phyloP scores from a whole-genome alignment of 2,329 filamentous ascomycete genomes.

The Phoma sp. region DNA sequence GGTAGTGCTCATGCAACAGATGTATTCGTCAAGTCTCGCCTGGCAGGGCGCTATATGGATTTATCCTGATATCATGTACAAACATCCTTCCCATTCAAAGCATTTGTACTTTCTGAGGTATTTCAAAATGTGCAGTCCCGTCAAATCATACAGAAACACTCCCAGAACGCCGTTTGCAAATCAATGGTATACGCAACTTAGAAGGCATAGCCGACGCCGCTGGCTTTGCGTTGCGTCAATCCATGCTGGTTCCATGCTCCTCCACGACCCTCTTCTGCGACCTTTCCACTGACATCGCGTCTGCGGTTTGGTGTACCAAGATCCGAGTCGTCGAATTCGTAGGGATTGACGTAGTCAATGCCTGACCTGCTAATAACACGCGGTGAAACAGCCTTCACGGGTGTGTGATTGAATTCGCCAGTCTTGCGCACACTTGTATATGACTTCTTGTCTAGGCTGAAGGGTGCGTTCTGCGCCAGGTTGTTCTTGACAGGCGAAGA shows the following conservation, averaged over 20 bases:
- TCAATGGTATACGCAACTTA: constrained; percentile 4
- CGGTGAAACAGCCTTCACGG: constrained; percentile 45
- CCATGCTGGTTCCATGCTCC: constrained; percentile 38
- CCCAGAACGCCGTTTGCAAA: constrained; percentile 1
- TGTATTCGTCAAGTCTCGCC: constrained; percentile 6
- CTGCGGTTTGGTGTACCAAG: constrained; percentile 40
- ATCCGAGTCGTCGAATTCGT: constrained; percentile 41
- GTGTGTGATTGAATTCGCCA: constrained; percentile 40
- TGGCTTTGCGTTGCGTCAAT: constrained; percentile 51
- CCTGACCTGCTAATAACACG: constrained; percentile 57
- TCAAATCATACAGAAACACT: background rate
- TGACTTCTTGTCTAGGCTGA: constrained; percentile 43
- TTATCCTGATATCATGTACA: constrained; percentile 16
- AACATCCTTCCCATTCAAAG: background rate
- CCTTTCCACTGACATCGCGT: constrained; percentile 73
- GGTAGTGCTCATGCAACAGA: background rate
- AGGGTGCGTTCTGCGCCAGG: constrained; percentile 31
- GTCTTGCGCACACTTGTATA: constrained; percentile 43
- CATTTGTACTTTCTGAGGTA: background rate
- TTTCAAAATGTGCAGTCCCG: constrained; percentile 1
- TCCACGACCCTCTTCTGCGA: constrained; percentile 73
- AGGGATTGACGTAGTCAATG: constrained; percentile 54
- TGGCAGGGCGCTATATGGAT: constrained; percentile 7
- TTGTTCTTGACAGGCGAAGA: constrained; percentile 20
- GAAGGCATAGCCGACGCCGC: constrained; percentile 36